A percentile compares a stretch with the other conserved stretches of the same genome.
Evolutionary conservation across 164 flowering plant genomes (phyloP).

Genomic region (Dillenia suffruticosa): DNA sequence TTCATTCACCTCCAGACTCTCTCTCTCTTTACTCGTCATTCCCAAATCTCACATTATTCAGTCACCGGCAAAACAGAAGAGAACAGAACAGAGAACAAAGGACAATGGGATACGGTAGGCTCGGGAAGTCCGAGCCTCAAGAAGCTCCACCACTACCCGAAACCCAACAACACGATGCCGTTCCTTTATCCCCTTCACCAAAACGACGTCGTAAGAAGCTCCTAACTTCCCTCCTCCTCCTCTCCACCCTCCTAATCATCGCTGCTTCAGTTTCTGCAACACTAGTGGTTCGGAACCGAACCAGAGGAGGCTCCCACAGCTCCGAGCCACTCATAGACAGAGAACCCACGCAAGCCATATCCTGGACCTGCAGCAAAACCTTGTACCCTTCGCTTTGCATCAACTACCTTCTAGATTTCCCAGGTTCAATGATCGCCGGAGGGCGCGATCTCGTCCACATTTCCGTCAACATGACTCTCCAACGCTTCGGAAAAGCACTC

Average conservation of each 20-base stretch:
- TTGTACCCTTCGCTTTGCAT: conserved; percentile 70
- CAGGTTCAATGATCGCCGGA: conserved; percentile 58
- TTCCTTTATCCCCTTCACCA: conserved; percentile 3
- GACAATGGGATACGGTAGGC: conserved; percentile 54
- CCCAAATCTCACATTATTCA: no score
- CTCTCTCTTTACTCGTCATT: not conserved
- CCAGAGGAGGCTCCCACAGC: conserved; percentile 6
- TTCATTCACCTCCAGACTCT: not conserved
- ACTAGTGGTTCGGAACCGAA: conserved; percentile 28
- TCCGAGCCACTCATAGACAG: conserved; percentile 5
- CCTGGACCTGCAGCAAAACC: conserved; percentile 55
- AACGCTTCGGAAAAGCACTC: conserved; percentile 49
- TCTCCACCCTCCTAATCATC: conserved; percentile 35
- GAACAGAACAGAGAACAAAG: not conserved
- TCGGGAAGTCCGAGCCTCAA: conserved; percentile 33
- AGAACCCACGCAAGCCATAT: conserved; percentile 65
- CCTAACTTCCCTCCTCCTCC: conserved; percentile 25
- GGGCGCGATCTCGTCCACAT: conserved; percentile 75
- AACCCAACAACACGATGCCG: conserved; percentile 6
- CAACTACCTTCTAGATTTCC: conserved; percentile 68
- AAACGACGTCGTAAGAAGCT: conserved; percentile 24
- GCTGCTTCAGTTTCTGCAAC: conserved; percentile 56
- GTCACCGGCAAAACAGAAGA: no score
- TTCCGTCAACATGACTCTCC: conserved; percentile 76
- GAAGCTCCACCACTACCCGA: conserved; percentile 4